Evolutionary conservation across 139 green algal genomes (phyloP), one percentile per base, ranked within the genome.

Genomic region (Closterium sp.): DNA sequence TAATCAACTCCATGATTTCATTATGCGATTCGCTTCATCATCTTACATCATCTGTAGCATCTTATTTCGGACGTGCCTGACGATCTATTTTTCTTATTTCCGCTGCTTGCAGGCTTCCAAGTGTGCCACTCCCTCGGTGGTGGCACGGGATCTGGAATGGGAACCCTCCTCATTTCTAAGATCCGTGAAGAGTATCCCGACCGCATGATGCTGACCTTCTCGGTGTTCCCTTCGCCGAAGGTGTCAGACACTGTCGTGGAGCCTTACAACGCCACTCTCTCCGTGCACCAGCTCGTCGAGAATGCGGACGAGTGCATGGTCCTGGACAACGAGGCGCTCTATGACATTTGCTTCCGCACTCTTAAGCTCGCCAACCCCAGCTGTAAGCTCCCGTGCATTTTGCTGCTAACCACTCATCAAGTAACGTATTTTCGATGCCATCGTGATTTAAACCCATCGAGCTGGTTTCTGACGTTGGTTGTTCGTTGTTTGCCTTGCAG

Each of bases 291-390:
- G 96, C 96, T 99, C 95, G 98, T 99, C 86, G 98, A 99, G 97
- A 99, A 99, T 92, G 98, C 98, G 31, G 98, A 99, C 90, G 98
- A 99, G 97, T 99, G 98, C 96, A 99, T 99, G 97, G 97, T 99
- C 70, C 96, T 99, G 1, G 97, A 98, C 92, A 99, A 99, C 92
- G 97, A 99, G 96, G 98, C 98, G 9, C 97, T 99, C 92, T 99
- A 99, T 94, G 98, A 99, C 96, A 99, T 99, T 94, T 99, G 98
- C 97, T 99, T 99, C 97, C 96, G 98, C 91, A 99, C 98, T 90
- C 96, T 99, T 45, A 99, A 99, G 96, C 97, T 99, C 70, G 99
- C 98, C 73, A 99, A 97, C 5, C 98, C 98, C 70, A 99, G 98
- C 89, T 99, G 92, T 87, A 34, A 87, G 85, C 31, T 70, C 13